These are phyloP conservation scores for Fusarium heterosporum DNA, from an alignment of 2,329 filamentous ascomycete species.

Conservation along the genomic window DNA sequence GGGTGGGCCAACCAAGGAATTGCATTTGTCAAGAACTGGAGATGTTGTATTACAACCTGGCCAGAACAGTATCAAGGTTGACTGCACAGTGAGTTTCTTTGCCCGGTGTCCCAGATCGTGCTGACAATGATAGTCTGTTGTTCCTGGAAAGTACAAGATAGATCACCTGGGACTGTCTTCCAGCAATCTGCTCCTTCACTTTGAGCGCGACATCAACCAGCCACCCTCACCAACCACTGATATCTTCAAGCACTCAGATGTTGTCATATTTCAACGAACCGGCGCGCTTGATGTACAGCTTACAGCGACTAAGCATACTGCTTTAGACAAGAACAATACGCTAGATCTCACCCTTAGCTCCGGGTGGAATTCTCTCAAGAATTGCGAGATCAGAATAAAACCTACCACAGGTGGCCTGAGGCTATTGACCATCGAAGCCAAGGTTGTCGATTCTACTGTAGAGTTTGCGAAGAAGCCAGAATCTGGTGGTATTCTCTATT, in stretches of 20 bases:
- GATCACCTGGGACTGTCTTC: slow-evolving; percentile 76
- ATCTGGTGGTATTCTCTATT: slow-evolving; percentile 65
- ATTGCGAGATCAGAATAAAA: slow-evolving; percentile 70
- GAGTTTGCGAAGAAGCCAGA: slow-evolving; percentile 64
- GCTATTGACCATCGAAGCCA: slow-evolving; percentile 70
- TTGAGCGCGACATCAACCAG: slow-evolving; percentile 70
- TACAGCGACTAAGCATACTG: slow-evolving; percentile 74
- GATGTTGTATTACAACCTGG: slow-evolving; percentile 60
- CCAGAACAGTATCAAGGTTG: slow-evolving; percentile 55
- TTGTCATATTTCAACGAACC: slow-evolving; percentile 79
- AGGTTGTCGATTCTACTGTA: slow-evolving; percentile 57
- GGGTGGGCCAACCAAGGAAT: slow-evolving; percentile 70
- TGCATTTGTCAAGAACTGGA: slow-evolving; percentile 50
- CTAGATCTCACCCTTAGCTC: slow-evolving; percentile 79
- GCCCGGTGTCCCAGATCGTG: fast-evolving
- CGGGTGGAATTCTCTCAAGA: slow-evolving; percentile 77
- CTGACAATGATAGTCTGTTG: slow-evolving; percentile 64
- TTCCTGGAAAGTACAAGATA: slow-evolving; percentile 80
- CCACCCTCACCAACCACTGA: slow-evolving; percentile 59
- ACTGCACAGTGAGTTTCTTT: slow-evolving; percentile 51
- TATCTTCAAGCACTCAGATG: slow-evolving; percentile 69
- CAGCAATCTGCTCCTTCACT: slow-evolving; percentile 72
- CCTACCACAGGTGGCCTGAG: slow-evolving; percentile 74
- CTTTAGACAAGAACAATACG: slow-evolving; percentile 82
- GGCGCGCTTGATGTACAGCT: slow-evolving; percentile 77